phyloP scores from a whole-genome alignment of 73 alveolate species.

The Symbiodinium natans region DNA sequence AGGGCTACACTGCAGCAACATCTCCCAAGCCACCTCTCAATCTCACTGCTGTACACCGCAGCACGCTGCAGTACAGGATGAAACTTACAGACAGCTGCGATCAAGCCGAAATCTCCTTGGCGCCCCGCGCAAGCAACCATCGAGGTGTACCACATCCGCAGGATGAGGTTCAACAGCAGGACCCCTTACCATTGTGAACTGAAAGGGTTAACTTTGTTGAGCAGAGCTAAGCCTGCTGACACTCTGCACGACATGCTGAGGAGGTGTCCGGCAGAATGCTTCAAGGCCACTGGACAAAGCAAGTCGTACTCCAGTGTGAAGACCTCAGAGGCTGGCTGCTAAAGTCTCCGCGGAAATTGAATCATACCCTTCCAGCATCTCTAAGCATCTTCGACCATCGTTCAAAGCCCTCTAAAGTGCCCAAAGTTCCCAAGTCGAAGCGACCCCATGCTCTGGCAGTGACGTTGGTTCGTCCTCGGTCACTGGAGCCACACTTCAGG shows the following conservation, averaged over 20 bases:
- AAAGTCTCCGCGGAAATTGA: too few relatives aligned
- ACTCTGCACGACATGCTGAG: not conserved
- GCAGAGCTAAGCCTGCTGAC: not conserved
- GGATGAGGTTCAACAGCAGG: slow-evolving; percentile 1
- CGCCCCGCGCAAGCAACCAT: slow-evolving; percentile 78
- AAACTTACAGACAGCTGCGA: too few relatives aligned
- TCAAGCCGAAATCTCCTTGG: too few relatives aligned
- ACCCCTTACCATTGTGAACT: slow-evolving; percentile 31
- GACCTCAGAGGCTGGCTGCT: slow-evolving; percentile 15
- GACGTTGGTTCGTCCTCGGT: slow-evolving; percentile 85
- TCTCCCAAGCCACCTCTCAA: too few relatives aligned
- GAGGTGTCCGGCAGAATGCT: slow-evolving; percentile 47
- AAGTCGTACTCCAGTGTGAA: slow-evolving; percentile 90
- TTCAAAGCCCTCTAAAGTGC: too few relatives aligned
- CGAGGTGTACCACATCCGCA: slow-evolving; percentile 89
- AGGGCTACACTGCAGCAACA: too few relatives aligned
- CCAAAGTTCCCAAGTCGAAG: not conserved
- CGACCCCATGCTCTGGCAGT: not conserved
- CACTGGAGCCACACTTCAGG: slow-evolving; percentile 86
- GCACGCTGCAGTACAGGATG: too few relatives aligned
- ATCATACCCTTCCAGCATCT: too few relatives aligned
- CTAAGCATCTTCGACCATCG: too few relatives aligned
- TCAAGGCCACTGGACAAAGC: slow-evolving; percentile 61
- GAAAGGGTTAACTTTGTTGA: too few relatives aligned
- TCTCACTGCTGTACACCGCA: too few relatives aligned